Conservation (phyloP, 768 basidiomycete species). For the Chalciporus chontae region DNA sequence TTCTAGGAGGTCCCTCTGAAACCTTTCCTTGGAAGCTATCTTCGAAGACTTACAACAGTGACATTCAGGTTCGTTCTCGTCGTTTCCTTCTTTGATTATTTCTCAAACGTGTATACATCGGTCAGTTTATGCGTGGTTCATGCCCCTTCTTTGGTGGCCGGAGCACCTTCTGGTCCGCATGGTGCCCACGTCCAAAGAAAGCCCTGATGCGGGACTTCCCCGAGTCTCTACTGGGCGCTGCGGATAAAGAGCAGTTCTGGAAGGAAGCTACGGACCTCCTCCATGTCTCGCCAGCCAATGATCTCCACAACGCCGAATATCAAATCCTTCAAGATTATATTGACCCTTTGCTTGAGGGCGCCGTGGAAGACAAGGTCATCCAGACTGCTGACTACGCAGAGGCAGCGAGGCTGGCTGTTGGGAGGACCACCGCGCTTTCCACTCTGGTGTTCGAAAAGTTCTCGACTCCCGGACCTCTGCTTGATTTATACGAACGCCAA, state of each 20-base stretch:
- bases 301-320: slow-evolving; percentile 3
- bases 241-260: slow-evolving; percentile 1
- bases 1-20: slow-evolving; percentile 1
- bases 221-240: slow-evolving; percentile 2
- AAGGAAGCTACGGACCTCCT: not conserved
- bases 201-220: slow-evolving; percentile 15
- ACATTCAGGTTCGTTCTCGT: slow-evolving; percentile 1
- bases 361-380: not conserved
- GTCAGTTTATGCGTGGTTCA: slow-evolving; percentile 12
- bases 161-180: slow-evolving; percentile 15
- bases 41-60: slow-evolving; percentile 1
- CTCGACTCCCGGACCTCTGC: slow-evolving; percentile 15
- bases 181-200: slow-evolving; percentile 12
- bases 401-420: slow-evolving; percentile 11
- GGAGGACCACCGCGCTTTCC: slow-evolving; percentile 6
- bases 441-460: slow-evolving; percentile 16
- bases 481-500: slow-evolving; percentile 12
- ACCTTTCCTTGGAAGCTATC: slow-evolving; percentile 7
- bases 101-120: not conserved
- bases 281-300: not conserved
- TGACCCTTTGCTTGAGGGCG: not conserved
- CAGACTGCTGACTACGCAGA: not conserved
- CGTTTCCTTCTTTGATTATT: not conserved
- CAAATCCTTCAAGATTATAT: slow-evolving; percentile 4
- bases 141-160: slow-evolving; percentile 18